A percentile compares a stretch with the other conserved stretches of the same genome.
phyloP scores from a whole-genome alignment of 2,329 filamentous ascomycete genomes.

The Bertia moriformis region DNA sequence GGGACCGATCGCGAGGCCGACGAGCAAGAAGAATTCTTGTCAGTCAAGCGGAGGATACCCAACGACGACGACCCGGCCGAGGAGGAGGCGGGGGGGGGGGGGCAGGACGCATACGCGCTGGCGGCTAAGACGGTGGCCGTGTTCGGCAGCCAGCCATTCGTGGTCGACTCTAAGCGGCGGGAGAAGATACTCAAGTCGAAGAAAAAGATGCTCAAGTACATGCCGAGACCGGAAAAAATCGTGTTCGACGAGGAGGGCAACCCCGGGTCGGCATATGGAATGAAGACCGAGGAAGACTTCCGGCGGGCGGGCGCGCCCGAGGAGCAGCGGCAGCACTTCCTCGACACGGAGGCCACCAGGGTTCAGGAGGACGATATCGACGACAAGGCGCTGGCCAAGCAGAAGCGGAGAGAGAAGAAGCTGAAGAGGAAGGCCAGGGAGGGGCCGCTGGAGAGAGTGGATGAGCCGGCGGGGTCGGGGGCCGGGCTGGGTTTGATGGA shows the following conservation, averaged over 20 bases:
- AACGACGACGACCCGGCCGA: slow-evolving; percentile 53
- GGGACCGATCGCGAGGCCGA: slow-evolving; percentile 32
- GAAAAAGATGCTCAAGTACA: slow-evolving; percentile 84
- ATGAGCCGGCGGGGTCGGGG: slow-evolving; percentile 13
- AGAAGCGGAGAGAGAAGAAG: slow-evolving; percentile 64
- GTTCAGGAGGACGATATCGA: slow-evolving; percentile 63
- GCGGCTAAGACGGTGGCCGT: slow-evolving; percentile 47
- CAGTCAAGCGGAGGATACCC: slow-evolving; percentile 71
- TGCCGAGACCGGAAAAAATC: slow-evolving; percentile 70
- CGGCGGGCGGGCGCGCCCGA: slow-evolving; percentile 59
- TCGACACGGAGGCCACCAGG: slow-evolving; percentile 59
- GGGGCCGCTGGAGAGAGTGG: slow-evolving; percentile 34
- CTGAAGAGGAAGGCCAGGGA: slow-evolving; percentile 60
- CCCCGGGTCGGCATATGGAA: slow-evolving; percentile 71
- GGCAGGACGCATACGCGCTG: slow-evolving; percentile 19
- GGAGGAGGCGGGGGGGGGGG: slow-evolving; percentile 27
- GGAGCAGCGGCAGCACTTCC: slow-evolving; percentile 61
- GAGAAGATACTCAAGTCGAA: slow-evolving; percentile 93
- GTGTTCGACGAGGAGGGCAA: slow-evolving; percentile 87
- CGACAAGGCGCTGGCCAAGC: slow-evolving; percentile 69
- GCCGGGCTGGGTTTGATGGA: slow-evolving; percentile 12
- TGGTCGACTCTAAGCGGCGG: slow-evolving; percentile 86
- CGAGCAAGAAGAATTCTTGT: slow-evolving; percentile 69
- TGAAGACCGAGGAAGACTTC: slow-evolving; percentile 76
- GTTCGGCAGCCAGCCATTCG: slow-evolving; percentile 54